phyloP scores from a whole-genome alignment of 2,329 filamentous ascomycete genomes.

The Colletotrichum scovillei region DNA sequence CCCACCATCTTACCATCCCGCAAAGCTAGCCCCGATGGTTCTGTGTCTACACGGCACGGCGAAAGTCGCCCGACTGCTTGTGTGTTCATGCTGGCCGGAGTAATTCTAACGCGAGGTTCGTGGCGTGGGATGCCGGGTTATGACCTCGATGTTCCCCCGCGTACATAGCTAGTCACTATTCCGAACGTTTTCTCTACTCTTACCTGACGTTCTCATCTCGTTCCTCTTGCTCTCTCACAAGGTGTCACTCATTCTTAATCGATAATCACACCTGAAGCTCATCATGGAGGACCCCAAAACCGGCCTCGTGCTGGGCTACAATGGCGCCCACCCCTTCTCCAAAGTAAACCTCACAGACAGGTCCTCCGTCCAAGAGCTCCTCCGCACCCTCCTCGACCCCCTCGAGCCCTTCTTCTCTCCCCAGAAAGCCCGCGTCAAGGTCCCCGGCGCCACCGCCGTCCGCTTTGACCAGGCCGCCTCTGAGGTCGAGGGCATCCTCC shows the following conservation, averaged over 20 bases:
- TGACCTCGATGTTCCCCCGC: not conserved
- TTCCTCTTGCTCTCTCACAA: not conserved
- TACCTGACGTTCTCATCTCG: not conserved
- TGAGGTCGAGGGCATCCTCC: constrained; percentile 80
- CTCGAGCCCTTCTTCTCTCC: constrained; percentile 79
- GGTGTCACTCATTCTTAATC: not conserved
- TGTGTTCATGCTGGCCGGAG: constrained; percentile 16
- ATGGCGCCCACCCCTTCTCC: constrained; percentile 66
- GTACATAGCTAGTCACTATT: not conserved
- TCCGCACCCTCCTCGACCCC: constrained; percentile 75
- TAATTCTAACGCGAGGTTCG: constrained; percentile 28
- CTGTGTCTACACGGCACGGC: constrained; percentile 4
- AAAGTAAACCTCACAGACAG: constrained; percentile 61
- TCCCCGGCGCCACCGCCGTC: constrained; percentile 77
- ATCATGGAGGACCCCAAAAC: constrained; percentile 32
- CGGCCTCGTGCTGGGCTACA: constrained; percentile 59
- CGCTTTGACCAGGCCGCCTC: constrained; percentile 82
- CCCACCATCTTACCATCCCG: constrained; percentile 14
- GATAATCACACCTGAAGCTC: not conserved
- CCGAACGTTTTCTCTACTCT: not conserved
- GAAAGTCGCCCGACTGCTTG: not conserved
- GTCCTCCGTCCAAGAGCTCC: constrained; percentile 69
- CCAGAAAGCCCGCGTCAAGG: constrained; percentile 71
- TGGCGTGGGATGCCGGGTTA: constrained; percentile 11
- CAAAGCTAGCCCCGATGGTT: not conserved